These are phyloP conservation scores for Penicillium fimorum DNA, from an alignment of 495 filamentous ascomycete species.

Conservation along the genomic window DNA sequence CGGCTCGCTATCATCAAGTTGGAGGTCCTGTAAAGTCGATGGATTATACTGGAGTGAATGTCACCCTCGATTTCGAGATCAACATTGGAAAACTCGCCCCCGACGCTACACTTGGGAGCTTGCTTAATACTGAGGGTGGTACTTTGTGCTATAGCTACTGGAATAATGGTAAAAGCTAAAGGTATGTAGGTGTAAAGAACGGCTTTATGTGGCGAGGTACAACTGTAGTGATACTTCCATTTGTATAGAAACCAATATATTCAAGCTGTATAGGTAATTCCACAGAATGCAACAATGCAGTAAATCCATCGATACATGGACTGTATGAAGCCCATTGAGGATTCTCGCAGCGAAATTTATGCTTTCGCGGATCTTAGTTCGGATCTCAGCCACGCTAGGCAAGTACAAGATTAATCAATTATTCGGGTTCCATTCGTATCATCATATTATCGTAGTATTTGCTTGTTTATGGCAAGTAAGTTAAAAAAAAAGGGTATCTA, in stretches of 20 bases:
- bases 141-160: constrained; percentile 20
- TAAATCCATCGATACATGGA: neutral
- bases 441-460: neutral
- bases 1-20: constrained; percentile 19
- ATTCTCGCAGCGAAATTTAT: neutral
- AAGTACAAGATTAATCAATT: neutral
- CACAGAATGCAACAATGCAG: neutral
- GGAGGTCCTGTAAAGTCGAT: constrained; percentile 20
- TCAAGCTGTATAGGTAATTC: neutral
- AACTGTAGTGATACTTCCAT: neutral
- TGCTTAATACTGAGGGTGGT: constrained; percentile 14
- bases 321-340: neutral
- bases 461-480: neutral
- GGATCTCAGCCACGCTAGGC: neutral
- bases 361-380: neutral
- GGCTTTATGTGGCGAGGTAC: too few species aligned
- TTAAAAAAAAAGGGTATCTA: neutral
- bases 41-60: constrained; percentile 21
- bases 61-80: constrained; percentile 21
- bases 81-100: constrained; percentile 21
- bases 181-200: neutral
- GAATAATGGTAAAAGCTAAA: constrained; percentile 2
- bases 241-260: constrained; percentile 7
- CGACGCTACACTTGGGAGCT: constrained; percentile 15
- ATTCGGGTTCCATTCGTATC: neutral